Conservation (phyloP, 306 rosid genomes). For the Dalbergia cochinchinensis region DNA sequence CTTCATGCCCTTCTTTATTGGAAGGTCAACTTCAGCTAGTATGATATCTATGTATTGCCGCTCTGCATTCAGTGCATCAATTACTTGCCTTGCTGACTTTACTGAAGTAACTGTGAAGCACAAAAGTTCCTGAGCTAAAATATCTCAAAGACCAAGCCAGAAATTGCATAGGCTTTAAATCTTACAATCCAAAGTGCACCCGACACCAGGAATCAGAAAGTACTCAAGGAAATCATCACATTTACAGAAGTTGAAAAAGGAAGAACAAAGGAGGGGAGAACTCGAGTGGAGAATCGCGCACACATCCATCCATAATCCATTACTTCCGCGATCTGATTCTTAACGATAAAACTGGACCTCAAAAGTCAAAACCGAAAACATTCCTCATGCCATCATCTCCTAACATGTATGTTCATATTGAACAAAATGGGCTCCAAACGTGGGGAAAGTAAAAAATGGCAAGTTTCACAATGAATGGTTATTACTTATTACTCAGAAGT, state of each 20-base stretch:
- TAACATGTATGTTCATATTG: not conserved
- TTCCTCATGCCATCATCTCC: too few relatives aligned
- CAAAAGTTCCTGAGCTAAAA: conserved; percentile 31
- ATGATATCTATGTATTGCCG: conserved; percentile 89
- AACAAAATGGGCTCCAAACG: not conserved
- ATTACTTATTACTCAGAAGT: not conserved
- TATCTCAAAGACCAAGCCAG: conserved; percentile 15
- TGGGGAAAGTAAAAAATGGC: not conserved
- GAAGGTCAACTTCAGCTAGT: conserved; percentile 94
- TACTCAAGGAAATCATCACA: conserved; percentile 32
- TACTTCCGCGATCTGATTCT: not conserved
- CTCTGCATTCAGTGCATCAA: conserved; percentile 95
- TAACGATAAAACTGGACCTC: conserved; percentile 5
- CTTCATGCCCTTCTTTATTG: conserved; percentile 83
- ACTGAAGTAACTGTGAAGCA: conserved; percentile 74
- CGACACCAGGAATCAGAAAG: conserved; percentile 15
- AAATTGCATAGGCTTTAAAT: conserved; percentile 25
- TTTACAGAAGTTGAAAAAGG: not conserved
- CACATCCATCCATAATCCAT: not conserved
- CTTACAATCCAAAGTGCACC: conserved; percentile 16
- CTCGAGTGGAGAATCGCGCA: not conserved
- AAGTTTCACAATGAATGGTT: not conserved
- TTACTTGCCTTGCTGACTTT: conserved; percentile 88
- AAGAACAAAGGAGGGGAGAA: not conserved
- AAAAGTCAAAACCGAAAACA: conserved; percentile 9